Evolutionary conservation across 371 early-diverging fungal species (phyloP).

Genomic region (Blakeslea trispora): DNA sequence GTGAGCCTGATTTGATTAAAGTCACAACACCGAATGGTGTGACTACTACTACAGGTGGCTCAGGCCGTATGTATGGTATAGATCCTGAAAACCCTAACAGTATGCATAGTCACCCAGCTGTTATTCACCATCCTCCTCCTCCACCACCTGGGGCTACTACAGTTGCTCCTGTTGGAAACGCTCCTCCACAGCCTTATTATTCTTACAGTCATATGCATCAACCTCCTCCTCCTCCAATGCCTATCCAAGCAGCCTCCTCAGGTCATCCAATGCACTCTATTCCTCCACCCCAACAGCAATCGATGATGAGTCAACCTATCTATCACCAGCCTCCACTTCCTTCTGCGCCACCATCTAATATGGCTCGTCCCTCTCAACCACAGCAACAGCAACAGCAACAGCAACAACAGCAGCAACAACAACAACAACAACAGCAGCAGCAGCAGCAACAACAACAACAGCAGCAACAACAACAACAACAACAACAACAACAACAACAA

Average conservation of each 20-base stretch:
- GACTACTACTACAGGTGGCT: conserved; percentile 51
- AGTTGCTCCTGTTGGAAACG: not conserved
- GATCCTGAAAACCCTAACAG: conserved; percentile 5
- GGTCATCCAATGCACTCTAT: conserved; percentile 1
- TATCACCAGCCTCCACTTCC: conserved; percentile 15
- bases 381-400: conserved; percentile 3
- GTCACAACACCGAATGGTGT: conserved; percentile 86
- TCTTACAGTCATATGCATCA: conserved; percentile 9
- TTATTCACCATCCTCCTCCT: conserved; percentile 9
- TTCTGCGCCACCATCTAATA: not conserved
- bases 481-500: conserved; percentile 2
- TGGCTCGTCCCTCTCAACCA: conserved; percentile 10
- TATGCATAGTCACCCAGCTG: conserved; percentile 12
- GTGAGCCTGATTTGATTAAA: conserved; percentile 68
- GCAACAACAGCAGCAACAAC: conserved; percentile 6
- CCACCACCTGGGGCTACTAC: conserved; percentile 3
- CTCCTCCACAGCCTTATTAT: conserved; percentile 7
- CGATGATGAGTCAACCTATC: conserved; percentile 11
- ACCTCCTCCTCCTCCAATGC: not conserved
- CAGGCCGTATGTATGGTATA: conserved; percentile 57
- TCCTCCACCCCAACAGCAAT: conserved; percentile 11
- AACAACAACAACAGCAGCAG: conserved; percentile 2
- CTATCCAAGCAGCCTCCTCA: not conserved
- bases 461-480: not conserved
- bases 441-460: conserved; percentile 2